Conservation (phyloP, 2,329 filamentous ascomycete genomes). For the Xylaria polymorpha region DNA sequence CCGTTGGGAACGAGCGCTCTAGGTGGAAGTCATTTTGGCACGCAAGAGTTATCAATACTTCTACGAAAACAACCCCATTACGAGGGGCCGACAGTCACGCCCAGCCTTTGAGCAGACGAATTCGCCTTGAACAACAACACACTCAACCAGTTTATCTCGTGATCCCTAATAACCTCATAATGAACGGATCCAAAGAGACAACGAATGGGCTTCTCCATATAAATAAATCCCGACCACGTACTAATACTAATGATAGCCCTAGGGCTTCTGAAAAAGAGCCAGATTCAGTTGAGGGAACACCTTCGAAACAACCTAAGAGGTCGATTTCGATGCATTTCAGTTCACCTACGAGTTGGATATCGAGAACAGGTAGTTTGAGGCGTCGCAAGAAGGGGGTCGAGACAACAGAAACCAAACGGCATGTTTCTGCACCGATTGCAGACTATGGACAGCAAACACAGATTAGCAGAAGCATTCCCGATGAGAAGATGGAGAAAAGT, state of each 20-base stretch:
- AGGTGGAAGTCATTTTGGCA: constrained; percentile 71
- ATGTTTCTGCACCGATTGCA: constrained; percentile 64
- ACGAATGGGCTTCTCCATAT: constrained; percentile 17
- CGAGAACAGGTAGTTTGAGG: constrained; percentile 66
- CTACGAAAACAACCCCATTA: constrained; percentile 42
- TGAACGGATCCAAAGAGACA: constrained; percentile 22
- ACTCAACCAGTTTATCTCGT: constrained; percentile 54
- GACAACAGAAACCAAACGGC: constrained; percentile 58
- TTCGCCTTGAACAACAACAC: constrained; percentile 50
- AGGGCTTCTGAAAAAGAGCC: constrained; percentile 43
- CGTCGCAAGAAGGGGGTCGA: constrained; percentile 64
- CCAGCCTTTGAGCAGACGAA: constrained; percentile 45
- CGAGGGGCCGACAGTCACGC: constrained; percentile 47
- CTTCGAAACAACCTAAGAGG: constrained; percentile 60
- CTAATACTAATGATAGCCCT: constrained; percentile 43
- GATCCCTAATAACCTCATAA: constrained; percentile 47
- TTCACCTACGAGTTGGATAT: constrained; percentile 67
- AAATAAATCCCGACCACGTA: constrained; percentile 15
- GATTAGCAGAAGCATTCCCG: constrained; percentile 43
- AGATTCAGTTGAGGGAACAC: constrained; percentile 53
- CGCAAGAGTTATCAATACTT: constrained; percentile 49
- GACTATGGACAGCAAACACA: constrained; percentile 44
- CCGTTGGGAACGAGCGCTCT: constrained; percentile 37
- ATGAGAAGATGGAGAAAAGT: constrained; percentile 46
- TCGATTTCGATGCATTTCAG: constrained; percentile 71